A percentile compares a stretch with the other conserved stretches of the same genome.
phyloP scores from a whole-genome alignment of 805 yeast species.

The Candida wancherniae region DNA sequence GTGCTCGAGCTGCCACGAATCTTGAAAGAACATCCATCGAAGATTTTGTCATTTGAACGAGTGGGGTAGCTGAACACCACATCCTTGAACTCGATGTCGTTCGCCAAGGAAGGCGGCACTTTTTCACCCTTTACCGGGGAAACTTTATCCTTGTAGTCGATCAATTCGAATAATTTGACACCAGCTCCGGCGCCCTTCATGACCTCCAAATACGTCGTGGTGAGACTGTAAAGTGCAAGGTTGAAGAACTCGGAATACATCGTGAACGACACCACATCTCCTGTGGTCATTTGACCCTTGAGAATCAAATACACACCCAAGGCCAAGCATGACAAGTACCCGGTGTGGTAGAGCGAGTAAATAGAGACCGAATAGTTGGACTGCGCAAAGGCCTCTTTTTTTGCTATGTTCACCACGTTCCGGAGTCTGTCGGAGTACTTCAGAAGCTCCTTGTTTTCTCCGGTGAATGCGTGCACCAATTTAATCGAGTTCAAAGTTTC shows the following conservation, averaged over 20 bases:
- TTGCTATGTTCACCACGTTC: slow-evolving; percentile 38
- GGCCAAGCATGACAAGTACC: slow-evolving; percentile 39
- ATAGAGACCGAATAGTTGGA: slow-evolving; percentile 41
- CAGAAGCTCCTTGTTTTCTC: slow-evolving; percentile 37
- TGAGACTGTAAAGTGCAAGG: slow-evolving; percentile 40
- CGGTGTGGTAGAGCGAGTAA: slow-evolving; percentile 39
- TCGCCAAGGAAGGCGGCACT: slow-evolving; percentile 18
- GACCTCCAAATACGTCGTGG: slow-evolving; percentile 42
- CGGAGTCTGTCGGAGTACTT: slow-evolving; percentile 37
- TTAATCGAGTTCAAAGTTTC: slow-evolving; percentile 41
- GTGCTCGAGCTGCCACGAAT: slow-evolving; percentile 35
- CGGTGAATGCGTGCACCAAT: slow-evolving; percentile 41
- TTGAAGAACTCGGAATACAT: slow-evolving; percentile 43
- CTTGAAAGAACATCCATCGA: slow-evolving; percentile 34
- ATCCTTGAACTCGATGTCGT: slow-evolving; percentile 34
- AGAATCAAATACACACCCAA: slow-evolving; percentile 40
- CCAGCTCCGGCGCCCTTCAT: slow-evolving; percentile 49
- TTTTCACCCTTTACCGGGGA: slow-evolving; percentile 33
- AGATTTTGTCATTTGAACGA: slow-evolving; percentile 32
- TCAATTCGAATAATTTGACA: slow-evolving; percentile 37
- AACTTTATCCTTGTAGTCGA: slow-evolving; percentile 34
- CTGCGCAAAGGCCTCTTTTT: slow-evolving; percentile 41
- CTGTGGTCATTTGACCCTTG: slow-evolving; percentile 42
- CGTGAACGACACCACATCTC: slow-evolving; percentile 44
- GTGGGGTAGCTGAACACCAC: slow-evolving; percentile 41